These are phyloP conservation scores for Acephala macrosclerotiorum DNA, from an alignment of 2,329 filamentous ascomycete species.

Conservation along the genomic window DNA sequence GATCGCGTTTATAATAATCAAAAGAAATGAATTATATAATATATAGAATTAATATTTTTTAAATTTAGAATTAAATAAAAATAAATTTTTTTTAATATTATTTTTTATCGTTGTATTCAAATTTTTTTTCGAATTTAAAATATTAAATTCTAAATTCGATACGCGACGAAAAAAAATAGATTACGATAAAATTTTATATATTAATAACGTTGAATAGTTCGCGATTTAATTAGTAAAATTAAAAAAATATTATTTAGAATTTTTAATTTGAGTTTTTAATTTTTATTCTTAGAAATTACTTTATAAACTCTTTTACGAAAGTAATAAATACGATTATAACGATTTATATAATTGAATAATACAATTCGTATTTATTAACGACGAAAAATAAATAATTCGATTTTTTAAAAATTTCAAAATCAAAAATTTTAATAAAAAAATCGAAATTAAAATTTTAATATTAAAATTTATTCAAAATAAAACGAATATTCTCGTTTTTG, in stretches of 20 bases:
- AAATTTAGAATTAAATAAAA: neutral
- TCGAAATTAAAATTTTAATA: conserved; percentile 23
- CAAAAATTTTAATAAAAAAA: conserved; percentile 27
- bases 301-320: conserved; percentile 13
- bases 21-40: neutral
- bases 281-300: conserved; percentile 12
- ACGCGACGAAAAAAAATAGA: conserved; percentile 4
- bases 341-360: conserved; percentile 17
- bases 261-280: conserved; percentile 15
- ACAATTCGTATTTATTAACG: conserved; percentile 21
- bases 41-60: neutral
- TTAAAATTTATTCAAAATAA: conserved; percentile 26
- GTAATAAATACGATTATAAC: conserved; percentile 10
- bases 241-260: conserved; percentile 9
- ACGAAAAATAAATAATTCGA: conserved; percentile 23
- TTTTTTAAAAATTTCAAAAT: conserved; percentile 27
- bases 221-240: conserved; percentile 11
- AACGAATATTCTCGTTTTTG: conserved; percentile 30
- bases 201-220: conserved; percentile 5
- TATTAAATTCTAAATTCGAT: conserved; percentile 2
- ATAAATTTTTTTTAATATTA: neutral
- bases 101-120: neutral
- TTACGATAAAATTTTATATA: conserved; percentile 4
- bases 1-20: neutral
- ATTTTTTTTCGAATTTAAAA: conserved; percentile 5